Percentiles rank a stretch among this genome's conserved stretches.
phyloP scores from a whole-genome alignment of 1,284 basidiomycete species.

The Ceratobasidium sp. region DNA sequence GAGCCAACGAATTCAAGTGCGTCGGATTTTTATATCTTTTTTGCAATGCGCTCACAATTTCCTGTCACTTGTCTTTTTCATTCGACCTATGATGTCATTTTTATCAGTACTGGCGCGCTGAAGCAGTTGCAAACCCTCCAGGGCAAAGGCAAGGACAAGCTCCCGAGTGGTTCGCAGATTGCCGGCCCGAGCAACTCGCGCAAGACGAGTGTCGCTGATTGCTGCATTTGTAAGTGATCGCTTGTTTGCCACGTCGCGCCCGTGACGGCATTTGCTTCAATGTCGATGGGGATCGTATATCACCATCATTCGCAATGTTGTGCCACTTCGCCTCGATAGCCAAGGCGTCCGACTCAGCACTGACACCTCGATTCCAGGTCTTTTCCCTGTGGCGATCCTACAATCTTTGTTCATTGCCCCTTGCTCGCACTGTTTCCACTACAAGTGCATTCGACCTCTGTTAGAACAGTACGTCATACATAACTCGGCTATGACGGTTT shows the following conservation, averaged over 20 bases:
- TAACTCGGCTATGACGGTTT: not conserved
- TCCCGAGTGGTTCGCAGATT: conserved; percentile 51
- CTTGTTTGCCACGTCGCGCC: not conserved
- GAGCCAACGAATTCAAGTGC: conserved; percentile 95
- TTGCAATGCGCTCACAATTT: not conserved
- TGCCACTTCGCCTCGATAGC: not conserved
- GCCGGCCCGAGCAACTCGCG: conserved; percentile 45
- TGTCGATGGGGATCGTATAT: too few species aligned
- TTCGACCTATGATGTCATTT: conserved; percentile 12
- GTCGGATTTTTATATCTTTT: conserved; percentile 57
- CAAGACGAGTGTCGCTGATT: conserved; percentile 79
- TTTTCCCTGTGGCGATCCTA: conserved; percentile 94
- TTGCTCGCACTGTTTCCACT: conserved; percentile 97
- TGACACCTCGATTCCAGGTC: conserved; percentile 63
- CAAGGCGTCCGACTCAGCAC: not conserved
- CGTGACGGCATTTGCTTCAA: not conserved
- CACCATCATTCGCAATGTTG: too few species aligned
- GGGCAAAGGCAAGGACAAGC: conserved; percentile 52
- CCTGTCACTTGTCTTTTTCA: conserved; percentile 7
- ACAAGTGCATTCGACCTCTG: conserved; percentile 96
- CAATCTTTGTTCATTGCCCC: conserved; percentile 98
- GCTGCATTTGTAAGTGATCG: conserved; percentile 80
- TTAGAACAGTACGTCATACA: conserved; percentile 64
- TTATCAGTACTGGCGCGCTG: conserved; percentile 47
- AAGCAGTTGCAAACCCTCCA: conserved; percentile 49